A percentile compares a stretch with the other conserved stretches of the same genome.
Evolutionary conservation across 129 eudicot species (phyloP).

Genomic region (Arctium lappa): DNA sequence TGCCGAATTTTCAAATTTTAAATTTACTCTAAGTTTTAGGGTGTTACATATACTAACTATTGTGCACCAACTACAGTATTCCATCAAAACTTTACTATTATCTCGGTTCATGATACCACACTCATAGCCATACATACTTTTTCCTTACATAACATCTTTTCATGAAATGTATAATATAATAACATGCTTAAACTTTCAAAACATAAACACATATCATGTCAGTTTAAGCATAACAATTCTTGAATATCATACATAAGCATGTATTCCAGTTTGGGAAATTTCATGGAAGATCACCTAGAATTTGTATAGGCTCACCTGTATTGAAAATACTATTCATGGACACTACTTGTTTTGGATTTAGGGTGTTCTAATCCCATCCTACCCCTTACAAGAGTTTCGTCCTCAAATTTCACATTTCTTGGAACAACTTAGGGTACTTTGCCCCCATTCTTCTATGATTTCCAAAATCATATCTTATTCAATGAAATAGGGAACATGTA

Average conservation of each 20-base stretch:
- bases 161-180: too few relatives aligned
- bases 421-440: neutral
- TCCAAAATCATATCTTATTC: neutral
- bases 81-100: neutral
- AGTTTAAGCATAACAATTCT: neutral
- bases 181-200: neutral
- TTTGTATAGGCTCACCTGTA: neutral
- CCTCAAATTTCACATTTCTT: neutral
- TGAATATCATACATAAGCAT: neutral
- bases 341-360: neutral
- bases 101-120: neutral
- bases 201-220: neutral
- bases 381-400: neutral
- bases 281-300: neutral
- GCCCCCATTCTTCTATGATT: neutral
- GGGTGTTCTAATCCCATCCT: neutral
- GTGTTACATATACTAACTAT: neutral
- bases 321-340: neutral
- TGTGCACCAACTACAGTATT: neutral
- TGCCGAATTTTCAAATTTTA: too few relatives aligned
- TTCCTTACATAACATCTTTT: too few relatives aligned
- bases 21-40: too few relatives aligned
- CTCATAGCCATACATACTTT: neutral
- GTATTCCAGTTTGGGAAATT: too few relatives aligned
- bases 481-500: neutral